Evolutionary conservation across 192 early-diverging fungal species (phyloP).

Genomic region (Linnemannia schmuckeri): DNA sequence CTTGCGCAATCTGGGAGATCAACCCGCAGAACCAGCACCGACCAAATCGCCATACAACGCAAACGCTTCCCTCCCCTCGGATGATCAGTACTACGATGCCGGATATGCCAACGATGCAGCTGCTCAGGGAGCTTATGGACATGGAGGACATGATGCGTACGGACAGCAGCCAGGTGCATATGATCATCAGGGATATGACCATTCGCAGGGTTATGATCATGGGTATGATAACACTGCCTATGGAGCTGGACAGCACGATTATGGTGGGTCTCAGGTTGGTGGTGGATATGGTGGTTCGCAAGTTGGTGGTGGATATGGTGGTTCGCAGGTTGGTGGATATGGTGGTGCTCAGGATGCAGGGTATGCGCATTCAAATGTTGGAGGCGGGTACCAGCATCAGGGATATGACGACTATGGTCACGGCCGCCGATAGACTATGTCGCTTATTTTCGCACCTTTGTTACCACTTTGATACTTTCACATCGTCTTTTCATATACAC

Average conservation of each 20-base stretch:
- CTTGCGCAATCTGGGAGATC: constrained; percentile 57
- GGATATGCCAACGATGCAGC: constrained; percentile 7
- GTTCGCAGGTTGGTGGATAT: constrained; percentile 22
- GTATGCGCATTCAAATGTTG: constrained; percentile 41
- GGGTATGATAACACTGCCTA: constrained; percentile 33
- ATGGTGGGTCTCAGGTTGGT: constrained; percentile 45
- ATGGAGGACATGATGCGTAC: constrained; percentile 16
- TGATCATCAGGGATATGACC: constrained; percentile 33
- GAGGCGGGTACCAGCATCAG: constrained; percentile 46
- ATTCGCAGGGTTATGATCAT: constrained; percentile 16
- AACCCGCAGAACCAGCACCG: constrained; percentile 39
- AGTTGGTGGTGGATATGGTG: constrained; percentile 44
- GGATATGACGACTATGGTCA: constrained; percentile 38
- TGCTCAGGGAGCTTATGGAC: constrained; percentile 9
- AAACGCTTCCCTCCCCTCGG: constrained; percentile 17
- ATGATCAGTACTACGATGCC: constrained; percentile 49
- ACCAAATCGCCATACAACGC: constrained; percentile 50
- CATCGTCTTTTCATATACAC: background rate
- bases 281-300: constrained; percentile 43
- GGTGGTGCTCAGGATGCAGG: constrained; percentile 17
- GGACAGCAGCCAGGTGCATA: background rate
- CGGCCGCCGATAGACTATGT: background rate
- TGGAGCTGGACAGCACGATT: constrained; percentile 18
- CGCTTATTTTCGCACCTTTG: background rate
- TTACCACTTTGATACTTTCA: background rate